These are phyloP conservation scores for Aspergillus cavernicola DNA, from an alignment of 495 filamentous ascomycete genomes.

Conservation along the genomic window DNA sequence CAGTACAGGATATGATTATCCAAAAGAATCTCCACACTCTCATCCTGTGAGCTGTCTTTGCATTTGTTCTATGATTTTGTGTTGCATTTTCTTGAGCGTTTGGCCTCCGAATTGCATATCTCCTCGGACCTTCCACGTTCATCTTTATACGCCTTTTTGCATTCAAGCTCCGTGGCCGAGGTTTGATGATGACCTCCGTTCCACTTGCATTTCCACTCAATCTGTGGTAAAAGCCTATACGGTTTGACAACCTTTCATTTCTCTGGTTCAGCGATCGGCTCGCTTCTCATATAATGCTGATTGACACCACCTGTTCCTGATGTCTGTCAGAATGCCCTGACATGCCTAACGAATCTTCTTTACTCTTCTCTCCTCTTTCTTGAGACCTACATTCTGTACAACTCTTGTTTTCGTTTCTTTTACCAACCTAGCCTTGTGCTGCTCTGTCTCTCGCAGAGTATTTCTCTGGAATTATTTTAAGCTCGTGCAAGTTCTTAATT, in stretches of 20 bases:
- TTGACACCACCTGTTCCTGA: constrained; percentile 38
- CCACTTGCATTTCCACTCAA: neutral
- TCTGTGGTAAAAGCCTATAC: constrained; percentile 12
- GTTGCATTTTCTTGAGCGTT: constrained; percentile 21
- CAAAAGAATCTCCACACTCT: constrained; percentile 94
- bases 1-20: constrained; percentile 98
- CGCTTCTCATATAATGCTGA: constrained; percentile 27
- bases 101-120: constrained; percentile 14
- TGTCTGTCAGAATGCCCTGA: constrained; percentile 16
- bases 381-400: neutral
- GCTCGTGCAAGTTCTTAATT: neutral
- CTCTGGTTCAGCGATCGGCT: constrained; percentile 15
- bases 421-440: neutral
- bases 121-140: constrained; percentile 7
- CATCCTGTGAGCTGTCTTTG: constrained; percentile 66
- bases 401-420: neutral
- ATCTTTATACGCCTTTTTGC: constrained; percentile 9
- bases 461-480: neutral
- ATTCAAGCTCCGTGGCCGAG: neutral
- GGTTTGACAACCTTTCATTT: constrained; percentile 7
- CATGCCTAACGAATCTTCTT: constrained; percentile 23
- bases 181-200: neutral
- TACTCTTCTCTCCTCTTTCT: constrained; percentile 6
- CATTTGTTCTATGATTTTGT: constrained; percentile 18
- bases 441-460: neutral